A percentile compares a stretch with the other conserved stretches of the same genome.
Evolutionary conservation across 805 yeast genomes (phyloP).

Genomic region (Suhomyces sp.): DNA sequence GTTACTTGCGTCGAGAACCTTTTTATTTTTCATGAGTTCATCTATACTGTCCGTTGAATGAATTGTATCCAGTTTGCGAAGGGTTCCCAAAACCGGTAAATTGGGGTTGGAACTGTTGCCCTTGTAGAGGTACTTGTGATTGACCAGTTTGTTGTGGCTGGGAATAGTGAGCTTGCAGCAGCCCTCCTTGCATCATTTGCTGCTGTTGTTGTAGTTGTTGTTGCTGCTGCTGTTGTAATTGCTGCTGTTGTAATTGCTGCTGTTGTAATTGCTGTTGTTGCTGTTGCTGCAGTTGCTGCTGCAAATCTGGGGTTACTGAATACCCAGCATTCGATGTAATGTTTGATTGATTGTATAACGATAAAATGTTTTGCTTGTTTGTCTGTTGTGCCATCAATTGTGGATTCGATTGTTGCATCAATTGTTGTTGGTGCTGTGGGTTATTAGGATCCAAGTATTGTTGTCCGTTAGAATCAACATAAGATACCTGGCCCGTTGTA

Average conservation of each 20-base stretch:
- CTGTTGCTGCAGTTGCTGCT: slow-evolving; percentile 1
- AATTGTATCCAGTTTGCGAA: slow-evolving; percentile 2
- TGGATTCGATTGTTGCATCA: slow-evolving; percentile 24
- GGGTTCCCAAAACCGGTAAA: slow-evolving; percentile 13
- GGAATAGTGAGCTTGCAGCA: neutral
- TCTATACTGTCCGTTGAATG: neutral
- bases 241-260: neutral
- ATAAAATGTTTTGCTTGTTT: slow-evolving; percentile 37
- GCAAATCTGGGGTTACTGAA: slow-evolving; percentile 15
- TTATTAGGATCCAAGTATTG: slow-evolving; percentile 52
- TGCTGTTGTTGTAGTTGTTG: neutral
- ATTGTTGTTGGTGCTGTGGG: slow-evolving; percentile 43
- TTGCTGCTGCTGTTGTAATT: neutral
- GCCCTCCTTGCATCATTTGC: slow-evolving; percentile 7
- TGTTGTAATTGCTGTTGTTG: neutral
- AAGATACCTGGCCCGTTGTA: slow-evolving; percentile 61
- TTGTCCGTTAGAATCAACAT: slow-evolving; percentile 67
- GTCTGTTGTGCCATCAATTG: slow-evolving; percentile 25
- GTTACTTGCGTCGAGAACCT: neutral
- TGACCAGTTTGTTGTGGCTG: slow-evolving; percentile 5
- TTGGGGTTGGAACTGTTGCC: slow-evolving; percentile 12
- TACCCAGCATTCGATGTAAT: slow-evolving; percentile 27
- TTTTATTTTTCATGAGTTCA: neutral
- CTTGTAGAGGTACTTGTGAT: slow-evolving; percentile 5
- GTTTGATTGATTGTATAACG: slow-evolving; percentile 41